phyloP scores from a whole-genome alignment of 192 early-diverging fungal species.

The Dissophora ornata region DNA sequence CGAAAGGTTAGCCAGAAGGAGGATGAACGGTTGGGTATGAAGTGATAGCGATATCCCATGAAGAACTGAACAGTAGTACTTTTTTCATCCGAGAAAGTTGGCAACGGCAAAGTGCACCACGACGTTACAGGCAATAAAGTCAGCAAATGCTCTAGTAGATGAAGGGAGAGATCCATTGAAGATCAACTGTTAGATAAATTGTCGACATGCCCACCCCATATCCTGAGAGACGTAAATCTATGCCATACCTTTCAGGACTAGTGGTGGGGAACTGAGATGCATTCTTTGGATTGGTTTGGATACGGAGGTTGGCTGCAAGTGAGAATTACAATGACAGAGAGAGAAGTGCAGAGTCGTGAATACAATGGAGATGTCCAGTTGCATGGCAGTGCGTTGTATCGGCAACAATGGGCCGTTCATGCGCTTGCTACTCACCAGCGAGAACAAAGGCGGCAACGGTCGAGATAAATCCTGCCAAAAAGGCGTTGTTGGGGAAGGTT shows the following conservation, averaged over 20 bases:
- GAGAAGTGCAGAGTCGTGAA: too few species aligned
- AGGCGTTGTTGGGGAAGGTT: slow-evolving; percentile 98
- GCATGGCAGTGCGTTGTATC: too few species aligned
- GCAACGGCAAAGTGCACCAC: slow-evolving; percentile 91
- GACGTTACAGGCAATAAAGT: slow-evolving; percentile 88
- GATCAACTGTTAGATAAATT: too few species aligned
- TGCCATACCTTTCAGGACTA: slow-evolving; percentile 88
- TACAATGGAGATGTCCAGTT: too few species aligned
- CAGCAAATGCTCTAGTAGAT: slow-evolving; percentile 86
- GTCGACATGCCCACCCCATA: too few species aligned
- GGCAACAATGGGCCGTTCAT: not conserved
- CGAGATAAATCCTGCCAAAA: slow-evolving; percentile 94
- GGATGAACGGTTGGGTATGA: too few species aligned
- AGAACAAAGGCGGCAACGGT: slow-evolving; percentile 94
- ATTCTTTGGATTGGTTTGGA: slow-evolving; percentile 91
- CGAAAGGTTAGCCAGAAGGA: too few species aligned
- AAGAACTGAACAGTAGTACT: too few species aligned
- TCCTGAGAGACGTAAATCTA: too few species aligned
- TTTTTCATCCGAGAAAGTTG: slow-evolving; percentile 89
- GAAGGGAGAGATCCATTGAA: not conserved
- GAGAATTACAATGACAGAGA: not conserved
- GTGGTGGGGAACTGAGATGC: slow-evolving; percentile 71
- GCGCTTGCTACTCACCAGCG: slow-evolving; percentile 65
- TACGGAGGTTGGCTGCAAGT: slow-evolving; percentile 87
- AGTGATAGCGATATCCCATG: too few species aligned